A percentile compares a stretch with the other conserved stretches of the same genome.
phyloP scores from a whole-genome alignment of 1,139 yeast genomes.

The Chernovozyma sophiae-reginae region DNA sequence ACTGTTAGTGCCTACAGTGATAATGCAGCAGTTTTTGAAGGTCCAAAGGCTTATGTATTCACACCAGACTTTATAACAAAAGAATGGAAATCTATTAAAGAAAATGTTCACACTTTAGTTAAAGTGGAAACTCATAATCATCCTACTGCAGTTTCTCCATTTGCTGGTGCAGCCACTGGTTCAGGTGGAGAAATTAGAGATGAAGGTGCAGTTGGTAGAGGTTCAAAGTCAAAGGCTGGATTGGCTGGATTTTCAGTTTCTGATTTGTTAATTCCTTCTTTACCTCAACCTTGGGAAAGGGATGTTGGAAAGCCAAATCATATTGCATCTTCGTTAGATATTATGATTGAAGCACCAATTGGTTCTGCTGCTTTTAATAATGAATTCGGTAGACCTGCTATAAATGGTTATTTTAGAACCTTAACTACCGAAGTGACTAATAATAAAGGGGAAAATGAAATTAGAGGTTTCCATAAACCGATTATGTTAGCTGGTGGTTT shows the following conservation, averaged over 20 bases:
- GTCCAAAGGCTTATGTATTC: conserved; percentile 68
- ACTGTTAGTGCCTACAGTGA: conserved; percentile 95
- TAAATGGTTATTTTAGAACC: conserved; percentile 95
- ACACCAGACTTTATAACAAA: conserved; percentile 74
- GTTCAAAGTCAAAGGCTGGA: conserved; percentile 96
- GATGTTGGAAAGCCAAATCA: conserved; percentile 85
- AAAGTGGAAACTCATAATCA: conserved; percentile 99
- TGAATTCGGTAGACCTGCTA: conserved; percentile 98
- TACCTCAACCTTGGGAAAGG: conserved; percentile 93
- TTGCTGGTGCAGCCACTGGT: conserved; percentile 99
- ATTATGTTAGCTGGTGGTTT: conserved; percentile 99
- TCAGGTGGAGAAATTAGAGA: conserved; percentile 99
- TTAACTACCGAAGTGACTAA: conserved; percentile 75
- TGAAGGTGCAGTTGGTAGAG: conserved; percentile 99
- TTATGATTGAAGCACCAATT: conserved; percentile 95
- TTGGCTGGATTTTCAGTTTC: conserved; percentile 90
- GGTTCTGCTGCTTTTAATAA: conserved; percentile 99
- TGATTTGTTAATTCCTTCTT: conserved; percentile 81
- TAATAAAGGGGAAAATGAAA: conserved; percentile 59
- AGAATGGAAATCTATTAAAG: conserved; percentile 71
- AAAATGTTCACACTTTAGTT: conserved; percentile 81
- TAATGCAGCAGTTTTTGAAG: conserved; percentile 96
- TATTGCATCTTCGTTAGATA: conserved; percentile 88
- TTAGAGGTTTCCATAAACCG: conserved; percentile 97
- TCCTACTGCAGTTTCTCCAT: conserved; percentile 98